Conservation (phyloP, 352 stramenopile genomes). For the Phytophthora nicotianae region DNA sequence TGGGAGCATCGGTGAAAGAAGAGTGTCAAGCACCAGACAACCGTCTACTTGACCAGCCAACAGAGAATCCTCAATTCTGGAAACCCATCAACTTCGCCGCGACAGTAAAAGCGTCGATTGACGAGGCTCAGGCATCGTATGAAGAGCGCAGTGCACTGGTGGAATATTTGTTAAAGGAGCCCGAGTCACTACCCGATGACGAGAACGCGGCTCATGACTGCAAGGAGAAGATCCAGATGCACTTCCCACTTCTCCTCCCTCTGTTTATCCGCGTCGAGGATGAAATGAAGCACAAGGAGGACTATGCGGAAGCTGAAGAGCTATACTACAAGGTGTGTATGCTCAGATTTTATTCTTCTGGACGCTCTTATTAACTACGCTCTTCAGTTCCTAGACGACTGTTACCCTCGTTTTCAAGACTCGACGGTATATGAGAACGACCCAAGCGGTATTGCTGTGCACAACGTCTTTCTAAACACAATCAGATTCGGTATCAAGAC, state of each 20-base stretch:
- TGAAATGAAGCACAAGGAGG: conserved; percentile 37
- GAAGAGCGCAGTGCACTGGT: conserved; percentile 43
- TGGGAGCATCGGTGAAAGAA: conserved; percentile 41
- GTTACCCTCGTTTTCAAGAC: conserved; percentile 39
- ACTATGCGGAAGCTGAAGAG: conserved; percentile 43
- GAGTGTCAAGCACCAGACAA: conserved; percentile 47
- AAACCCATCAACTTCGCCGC: conserved; percentile 57
- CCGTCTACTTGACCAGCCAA: conserved; percentile 45
- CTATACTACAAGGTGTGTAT: conserved; percentile 42
- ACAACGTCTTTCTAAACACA: conserved; percentile 50
- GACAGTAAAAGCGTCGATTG: conserved; percentile 29
- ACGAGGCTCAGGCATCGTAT: conserved; percentile 27
- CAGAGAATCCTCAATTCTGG: conserved; percentile 44
- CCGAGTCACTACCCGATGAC: conserved; percentile 44
- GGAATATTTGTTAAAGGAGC: conserved; percentile 39
- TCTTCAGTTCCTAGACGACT: conserved; percentile 40
- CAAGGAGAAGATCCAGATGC: conserved; percentile 43
- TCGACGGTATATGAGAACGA: conserved; percentile 43
- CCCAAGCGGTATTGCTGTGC: conserved; percentile 41
- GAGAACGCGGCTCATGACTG: conserved; percentile 42
- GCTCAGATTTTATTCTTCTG: neutral
- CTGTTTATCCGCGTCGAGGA: conserved; percentile 46
- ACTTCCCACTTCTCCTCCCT: conserved; percentile 44
- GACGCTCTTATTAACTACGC: neutral
- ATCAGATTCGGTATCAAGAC: conserved; percentile 37